Conservation (phyloP, 140 eudicot species). For the Oenanthe javanica region DNA sequence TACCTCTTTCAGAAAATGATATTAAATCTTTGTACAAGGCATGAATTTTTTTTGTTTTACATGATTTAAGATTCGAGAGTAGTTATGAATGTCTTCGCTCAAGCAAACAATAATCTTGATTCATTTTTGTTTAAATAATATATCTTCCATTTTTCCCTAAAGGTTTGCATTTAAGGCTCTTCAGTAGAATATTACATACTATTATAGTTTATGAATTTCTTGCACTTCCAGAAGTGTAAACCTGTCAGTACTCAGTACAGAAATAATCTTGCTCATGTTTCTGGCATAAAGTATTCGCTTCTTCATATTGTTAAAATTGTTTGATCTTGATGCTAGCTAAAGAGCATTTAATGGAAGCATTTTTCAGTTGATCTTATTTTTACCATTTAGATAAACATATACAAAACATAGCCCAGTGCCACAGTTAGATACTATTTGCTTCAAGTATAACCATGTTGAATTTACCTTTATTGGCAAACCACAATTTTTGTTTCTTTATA, state of each 20-base stretch:
- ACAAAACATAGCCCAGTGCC: background rate
- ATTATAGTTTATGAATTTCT: background rate
- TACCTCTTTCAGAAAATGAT: background rate
- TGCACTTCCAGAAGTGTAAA: background rate
- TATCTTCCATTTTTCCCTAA: background rate
- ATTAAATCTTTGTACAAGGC: background rate
- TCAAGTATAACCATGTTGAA: constrained; percentile 4
- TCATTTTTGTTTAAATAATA: background rate
- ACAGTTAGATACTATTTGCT: background rate
- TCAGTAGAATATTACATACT: background rate
- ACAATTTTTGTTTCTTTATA: background rate
- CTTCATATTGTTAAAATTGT: background rate
- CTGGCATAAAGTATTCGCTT: background rate
- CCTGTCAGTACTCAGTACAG: background rate
- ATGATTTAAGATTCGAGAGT: background rate
- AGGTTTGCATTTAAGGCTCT: background rate
- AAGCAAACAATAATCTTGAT: background rate
- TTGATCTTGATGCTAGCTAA: constrained; percentile 2
- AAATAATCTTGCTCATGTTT: background rate
- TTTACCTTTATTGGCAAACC: background rate
- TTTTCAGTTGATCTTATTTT: background rate
- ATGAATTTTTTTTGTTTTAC: background rate
- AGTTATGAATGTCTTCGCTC: background rate
- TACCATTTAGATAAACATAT: background rate
- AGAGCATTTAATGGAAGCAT: background rate